Percentiles rank a stretch among this genome's conserved stretches.
phyloP scores from a whole-genome alignment of 768 basidiomycete species.

The Inosperma sp. region DNA sequence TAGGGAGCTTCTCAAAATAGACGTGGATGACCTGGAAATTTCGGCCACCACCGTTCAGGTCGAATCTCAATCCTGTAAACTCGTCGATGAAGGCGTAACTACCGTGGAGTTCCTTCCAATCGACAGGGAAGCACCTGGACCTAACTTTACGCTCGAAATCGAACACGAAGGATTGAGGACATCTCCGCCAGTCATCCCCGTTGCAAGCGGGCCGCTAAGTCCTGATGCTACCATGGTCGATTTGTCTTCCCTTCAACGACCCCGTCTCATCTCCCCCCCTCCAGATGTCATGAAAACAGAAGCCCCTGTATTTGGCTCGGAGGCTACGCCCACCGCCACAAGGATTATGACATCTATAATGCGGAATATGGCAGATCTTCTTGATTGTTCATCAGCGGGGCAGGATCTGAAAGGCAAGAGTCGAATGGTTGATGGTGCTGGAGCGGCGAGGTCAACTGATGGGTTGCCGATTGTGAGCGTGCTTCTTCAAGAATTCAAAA shows the following conservation, averaged over 20 bases:
- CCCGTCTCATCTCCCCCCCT: neutral
- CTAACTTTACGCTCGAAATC: no score
- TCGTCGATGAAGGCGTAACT: neutral
- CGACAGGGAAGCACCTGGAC: no score
- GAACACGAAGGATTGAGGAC: no score
- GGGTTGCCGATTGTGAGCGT: neutral
- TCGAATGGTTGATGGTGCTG: neutral
- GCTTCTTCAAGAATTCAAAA: slow-evolving; percentile 5
- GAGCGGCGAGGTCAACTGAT: neutral
- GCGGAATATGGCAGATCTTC: slow-evolving; percentile 12
- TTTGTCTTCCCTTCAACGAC: neutral
- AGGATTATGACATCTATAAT: slow-evolving; percentile 12
- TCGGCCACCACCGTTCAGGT: neutral
- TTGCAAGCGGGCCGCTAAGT: neutral
- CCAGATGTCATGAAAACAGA: slow-evolving; percentile 1
- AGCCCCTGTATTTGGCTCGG: neutral
- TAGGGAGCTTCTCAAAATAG: neutral
- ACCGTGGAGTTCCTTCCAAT: no score
- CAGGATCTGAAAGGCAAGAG: slow-evolving; percentile 5
- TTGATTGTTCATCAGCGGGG: slow-evolving; percentile 1
- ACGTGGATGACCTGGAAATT: neutral
- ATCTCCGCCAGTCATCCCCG: neutral
- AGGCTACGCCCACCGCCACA: neutral
- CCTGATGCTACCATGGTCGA: slow-evolving; percentile 10
- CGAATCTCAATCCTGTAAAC: no score